phyloP scores from a whole-genome alignment of 2,329 filamentous ascomycete genomes.

The Aspergillaceae sp. region DNA sequence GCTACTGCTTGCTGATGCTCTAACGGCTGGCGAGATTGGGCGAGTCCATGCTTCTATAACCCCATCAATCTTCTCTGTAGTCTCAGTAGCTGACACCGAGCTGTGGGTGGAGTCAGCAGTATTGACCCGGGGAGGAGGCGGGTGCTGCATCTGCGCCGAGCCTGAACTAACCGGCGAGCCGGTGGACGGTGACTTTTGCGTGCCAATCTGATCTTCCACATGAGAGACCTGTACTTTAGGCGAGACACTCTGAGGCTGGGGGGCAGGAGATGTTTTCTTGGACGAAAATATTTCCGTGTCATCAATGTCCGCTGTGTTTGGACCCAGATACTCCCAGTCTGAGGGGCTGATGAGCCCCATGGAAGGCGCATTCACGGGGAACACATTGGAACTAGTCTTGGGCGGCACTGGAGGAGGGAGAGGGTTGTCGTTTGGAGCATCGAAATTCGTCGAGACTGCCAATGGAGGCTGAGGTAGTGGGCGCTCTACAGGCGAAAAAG shows the following conservation, averaged over 20 bases:
- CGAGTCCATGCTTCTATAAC: slow-evolving; percentile 38
- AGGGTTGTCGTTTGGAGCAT: slow-evolving; percentile 3
- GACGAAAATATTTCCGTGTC: slow-evolving; percentile 21
- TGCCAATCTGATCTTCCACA: neutral
- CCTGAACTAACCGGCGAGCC: slow-evolving; percentile 19
- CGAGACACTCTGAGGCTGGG: slow-evolving; percentile 5
- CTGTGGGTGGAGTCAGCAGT: slow-evolving; percentile 21
- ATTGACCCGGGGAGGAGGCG: slow-evolving; percentile 18
- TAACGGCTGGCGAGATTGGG: slow-evolving; percentile 21
- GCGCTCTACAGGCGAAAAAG: slow-evolving; percentile 3
- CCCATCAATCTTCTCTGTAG: slow-evolving; percentile 33
- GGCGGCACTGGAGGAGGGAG: slow-evolving; percentile 16
- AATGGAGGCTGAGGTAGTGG: slow-evolving; percentile 6
- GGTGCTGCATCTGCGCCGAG: slow-evolving; percentile 7
- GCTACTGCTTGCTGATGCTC: slow-evolving; percentile 7
- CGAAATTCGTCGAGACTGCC: slow-evolving; percentile 1
- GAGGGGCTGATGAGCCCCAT: slow-evolving; percentile 37
- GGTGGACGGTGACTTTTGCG: slow-evolving; percentile 1
- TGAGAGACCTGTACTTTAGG: slow-evolving; percentile 4
- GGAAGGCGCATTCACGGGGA: slow-evolving; percentile 25
- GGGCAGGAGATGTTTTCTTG: slow-evolving; percentile 7
- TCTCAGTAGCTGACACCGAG: slow-evolving; percentile 14
- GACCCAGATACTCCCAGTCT: slow-evolving; percentile 40
- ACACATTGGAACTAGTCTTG: slow-evolving; percentile 13
- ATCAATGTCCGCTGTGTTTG: slow-evolving; percentile 29